A percentile compares a stretch with the other conserved stretches of the same genome.
These are phyloP conservation scores for Schwanniomyces polymorphus DNA, from an alignment of 805 yeast genomes.

Conservation along the genomic window DNA sequence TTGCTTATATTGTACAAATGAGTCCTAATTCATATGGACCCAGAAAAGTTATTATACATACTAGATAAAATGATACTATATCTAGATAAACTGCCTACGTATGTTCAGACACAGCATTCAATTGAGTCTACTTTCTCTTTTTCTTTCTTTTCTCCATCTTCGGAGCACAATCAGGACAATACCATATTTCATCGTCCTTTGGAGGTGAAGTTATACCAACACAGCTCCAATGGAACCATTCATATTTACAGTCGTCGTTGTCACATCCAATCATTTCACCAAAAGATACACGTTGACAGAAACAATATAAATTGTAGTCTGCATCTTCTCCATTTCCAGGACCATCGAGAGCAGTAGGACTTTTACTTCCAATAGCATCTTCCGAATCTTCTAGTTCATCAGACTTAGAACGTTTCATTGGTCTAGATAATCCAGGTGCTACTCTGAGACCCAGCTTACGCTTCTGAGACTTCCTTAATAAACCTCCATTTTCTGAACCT, in stretches of 20 bases:
- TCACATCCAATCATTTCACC: constrained; percentile 99
- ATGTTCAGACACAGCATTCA: too few species aligned
- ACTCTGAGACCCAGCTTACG: constrained; percentile 18
- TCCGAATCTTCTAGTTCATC: constrained; percentile 22
- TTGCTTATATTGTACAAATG: too few species aligned
- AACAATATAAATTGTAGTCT: constrained; percentile 64
- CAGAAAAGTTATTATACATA: too few species aligned
- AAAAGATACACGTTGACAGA: constrained; percentile 91
- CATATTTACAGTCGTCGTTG: constrained; percentile 80
- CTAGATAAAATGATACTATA: too few species aligned
- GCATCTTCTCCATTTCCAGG: constrained; percentile 39
- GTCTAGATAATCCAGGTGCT: constrained; percentile 10
- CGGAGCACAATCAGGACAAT: constrained; percentile 78
- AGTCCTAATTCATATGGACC: too few species aligned
- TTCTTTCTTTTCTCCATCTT: constrained; percentile 46
- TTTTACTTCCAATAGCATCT: constrained; percentile 3
- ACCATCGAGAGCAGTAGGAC: constrained; percentile 14
- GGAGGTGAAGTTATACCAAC: constrained; percentile 90
- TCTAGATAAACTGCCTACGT: too few species aligned
- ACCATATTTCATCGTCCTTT: constrained; percentile 80
- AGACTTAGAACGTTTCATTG: constrained; percentile 18
- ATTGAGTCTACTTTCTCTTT: constrained; percentile 28
- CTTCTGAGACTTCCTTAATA: constrained; percentile 22
- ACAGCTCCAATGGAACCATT: constrained; percentile 97
- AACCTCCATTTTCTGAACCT: constrained; percentile 12